Evolutionary conservation across 768 basidiomycete genomes (phyloP), one percentile per base, ranked within the genome.

Genomic region (Amanita polypyramis): DNA sequence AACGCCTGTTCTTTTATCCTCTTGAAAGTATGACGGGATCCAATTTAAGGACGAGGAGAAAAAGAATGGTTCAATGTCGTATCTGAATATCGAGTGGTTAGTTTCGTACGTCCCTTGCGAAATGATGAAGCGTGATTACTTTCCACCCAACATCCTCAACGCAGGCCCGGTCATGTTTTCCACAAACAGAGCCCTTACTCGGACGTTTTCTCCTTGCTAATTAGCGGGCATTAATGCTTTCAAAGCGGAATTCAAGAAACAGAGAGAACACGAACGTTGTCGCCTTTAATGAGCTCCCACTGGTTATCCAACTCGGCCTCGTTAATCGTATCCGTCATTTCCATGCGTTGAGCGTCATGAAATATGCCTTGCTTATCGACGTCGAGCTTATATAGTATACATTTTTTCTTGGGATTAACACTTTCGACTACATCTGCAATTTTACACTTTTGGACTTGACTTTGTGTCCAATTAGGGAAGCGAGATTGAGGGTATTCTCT

Each of bases 11-110:
- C 53, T 30, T 0, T 70, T 49, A 39, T 68, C 72, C 52, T 80
- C 79, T 51, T 79, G 74, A 45, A 75, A 84, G 47, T 79, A 72
- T 0, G 78, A 76, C 1, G 81, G 81, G 51, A 82, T 84, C 79
- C 79, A 80, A 50, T 77, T 80, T 2, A 79, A 53, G 8, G 77
- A 77, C 0, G 80, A 80, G 0, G 79, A 79, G 54, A 75, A 82
- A 60, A 79, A 82, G 57, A 81, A 82, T 0, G 80, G 80, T 53
- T 82, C 80, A 41, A 82, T 72, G 32, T 70, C 66, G 54, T 74
- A 78, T 55, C 79, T 75, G 19, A 14, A 10, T 34, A 25, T 12
- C 10, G n/a, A 40, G 8, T 19, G 25, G 17, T 23, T 12, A 19
- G 8, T 29, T 19, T 14, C 27, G 29, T 1, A 35, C 2, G 12